Evolutionary conservation across 768 basidiomycete genomes (phyloP).

Genomic region (Candolleomyces eurysporus): DNA sequence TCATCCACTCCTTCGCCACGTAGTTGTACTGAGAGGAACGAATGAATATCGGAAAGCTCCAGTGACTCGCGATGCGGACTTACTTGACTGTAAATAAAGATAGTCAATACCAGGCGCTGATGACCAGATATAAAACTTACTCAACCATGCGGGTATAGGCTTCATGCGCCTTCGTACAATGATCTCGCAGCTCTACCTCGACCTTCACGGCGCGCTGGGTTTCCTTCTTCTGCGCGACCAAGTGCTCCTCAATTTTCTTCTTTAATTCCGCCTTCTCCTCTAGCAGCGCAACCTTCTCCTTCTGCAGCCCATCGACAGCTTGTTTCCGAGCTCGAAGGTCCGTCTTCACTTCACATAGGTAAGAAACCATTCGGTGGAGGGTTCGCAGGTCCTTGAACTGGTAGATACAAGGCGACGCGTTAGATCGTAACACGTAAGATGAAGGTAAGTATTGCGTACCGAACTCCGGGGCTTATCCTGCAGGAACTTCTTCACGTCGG

Average conservation of each 20-base stretch:
- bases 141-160: slow-evolving; percentile 39
- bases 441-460: slow-evolving; percentile 30
- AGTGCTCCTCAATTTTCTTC: slow-evolving; percentile 38
- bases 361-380: slow-evolving; percentile 47
- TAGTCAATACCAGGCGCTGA: background rate
- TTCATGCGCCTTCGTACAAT: slow-evolving; percentile 44
- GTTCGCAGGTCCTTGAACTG: slow-evolving; percentile 54
- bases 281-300: slow-evolving; percentile 29
- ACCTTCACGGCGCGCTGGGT: slow-evolving; percentile 48
- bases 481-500: slow-evolving; percentile 49
- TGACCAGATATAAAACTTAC: slow-evolving; percentile 28
- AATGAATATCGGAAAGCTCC: slow-evolving; percentile 5
- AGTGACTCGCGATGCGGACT: slow-evolving; percentile 13
- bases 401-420: slow-evolving; percentile 8
- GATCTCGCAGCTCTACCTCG: slow-evolving; percentile 54
- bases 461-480: slow-evolving; percentile 41
- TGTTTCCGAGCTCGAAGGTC: slow-evolving; percentile 34
- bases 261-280: slow-evolving; percentile 35
- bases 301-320: slow-evolving; percentile 28
- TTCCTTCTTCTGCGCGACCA: slow-evolving; percentile 43
- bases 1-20: slow-evolving; percentile 28
- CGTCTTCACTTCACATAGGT: slow-evolving; percentile 48
- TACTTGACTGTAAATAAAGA: slow-evolving; percentile 26
- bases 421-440: background rate
- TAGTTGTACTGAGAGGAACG: slow-evolving; percentile 27